Evolutionary conservation across 169 alveolate genomes (phyloP).

Genomic region (Plasmodium knowlesi): DNA sequence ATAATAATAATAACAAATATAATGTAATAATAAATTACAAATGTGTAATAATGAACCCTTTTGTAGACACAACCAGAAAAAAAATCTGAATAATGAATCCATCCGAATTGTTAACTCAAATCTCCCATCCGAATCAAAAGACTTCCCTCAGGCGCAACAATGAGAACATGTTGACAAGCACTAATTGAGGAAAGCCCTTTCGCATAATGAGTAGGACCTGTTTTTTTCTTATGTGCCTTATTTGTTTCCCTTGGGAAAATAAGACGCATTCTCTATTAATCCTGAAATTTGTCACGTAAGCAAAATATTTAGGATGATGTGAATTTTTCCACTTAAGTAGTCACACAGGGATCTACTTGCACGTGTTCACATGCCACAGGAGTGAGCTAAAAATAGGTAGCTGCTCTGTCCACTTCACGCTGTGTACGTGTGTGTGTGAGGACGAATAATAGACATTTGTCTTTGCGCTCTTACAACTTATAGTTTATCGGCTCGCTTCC

Average conservation of each 20-base stretch:
- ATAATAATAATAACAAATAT: neutral
- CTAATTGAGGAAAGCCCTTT: neutral
- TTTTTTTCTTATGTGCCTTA: conserved; percentile 20
- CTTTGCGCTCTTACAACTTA: conserved; percentile 17
- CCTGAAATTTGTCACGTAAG: neutral
- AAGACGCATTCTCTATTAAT: conserved; percentile 17
- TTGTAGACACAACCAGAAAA: neutral
- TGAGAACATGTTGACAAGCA: neutral
- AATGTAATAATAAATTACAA: neutral
- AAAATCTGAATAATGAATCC: neutral
- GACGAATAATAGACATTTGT: neutral
- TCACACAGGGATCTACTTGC: neutral
- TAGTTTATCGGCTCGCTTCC: conserved; percentile 29
- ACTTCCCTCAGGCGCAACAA: neutral
- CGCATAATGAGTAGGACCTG: conserved; percentile 11
- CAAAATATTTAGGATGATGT: too few species aligned
- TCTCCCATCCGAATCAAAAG: neutral
- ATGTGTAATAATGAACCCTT: neutral
- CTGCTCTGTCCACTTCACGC: neutral
- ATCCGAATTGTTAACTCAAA: neutral
- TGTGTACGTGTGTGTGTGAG: neutral
- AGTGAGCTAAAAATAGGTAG: neutral
- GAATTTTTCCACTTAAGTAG: neutral
- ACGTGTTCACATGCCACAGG: neutral
- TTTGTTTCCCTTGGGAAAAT: conserved; percentile 19